Evolutionary conservation across 768 basidiomycete species (phyloP).

Genomic region (Megacollybia marginata): DNA sequence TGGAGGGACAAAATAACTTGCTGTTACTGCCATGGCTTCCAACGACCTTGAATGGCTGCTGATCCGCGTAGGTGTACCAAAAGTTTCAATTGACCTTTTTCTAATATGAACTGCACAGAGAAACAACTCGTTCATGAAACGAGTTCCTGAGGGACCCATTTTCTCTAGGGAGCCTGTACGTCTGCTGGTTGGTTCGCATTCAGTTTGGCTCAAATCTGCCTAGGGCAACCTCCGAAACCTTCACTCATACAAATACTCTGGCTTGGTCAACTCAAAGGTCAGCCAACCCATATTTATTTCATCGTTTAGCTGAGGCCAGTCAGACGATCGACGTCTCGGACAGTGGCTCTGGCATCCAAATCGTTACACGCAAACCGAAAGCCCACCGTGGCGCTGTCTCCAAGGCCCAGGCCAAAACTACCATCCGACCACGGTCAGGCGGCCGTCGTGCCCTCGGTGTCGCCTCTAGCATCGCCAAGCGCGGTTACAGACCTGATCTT

Average conservation of each 20-base stretch:
- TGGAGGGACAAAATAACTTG: background rate
- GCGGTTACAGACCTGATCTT: conserved; percentile 73
- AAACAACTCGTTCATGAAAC: conserved; percentile 81
- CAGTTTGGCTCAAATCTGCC: conserved; percentile 6
- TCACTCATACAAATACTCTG: conserved; percentile 91
- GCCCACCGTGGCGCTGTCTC: conserved; percentile 45
- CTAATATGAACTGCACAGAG: conserved; percentile 38
- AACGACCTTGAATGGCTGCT: conserved; percentile 92
- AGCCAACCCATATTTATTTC: conserved; percentile 4
- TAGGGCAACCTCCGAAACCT: conserved; percentile 84
- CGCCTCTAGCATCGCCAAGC: conserved; percentile 50
- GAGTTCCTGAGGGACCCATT: conserved; percentile 58
- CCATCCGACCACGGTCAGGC: conserved; percentile 64
- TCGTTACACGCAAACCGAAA: conserved; percentile 61
- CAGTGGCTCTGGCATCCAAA: conserved; percentile 45
- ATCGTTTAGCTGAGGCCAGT: too few species aligned
- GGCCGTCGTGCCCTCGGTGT: conserved; percentile 64
- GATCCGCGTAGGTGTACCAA: conserved; percentile 55
- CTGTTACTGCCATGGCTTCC: conserved; percentile 44
- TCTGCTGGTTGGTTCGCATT: conserved; percentile 11
- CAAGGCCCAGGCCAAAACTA: conserved; percentile 37
- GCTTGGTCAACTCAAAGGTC: conserved; percentile 80
- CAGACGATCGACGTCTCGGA: conserved; percentile 65
- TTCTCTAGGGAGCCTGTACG: conserved; percentile 83
- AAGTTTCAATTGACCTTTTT: conserved; percentile 2